phyloP scores from a whole-genome alignment of 2,329 filamentous ascomycete genomes.

The Pseudogymnoascus sp. region DNA sequence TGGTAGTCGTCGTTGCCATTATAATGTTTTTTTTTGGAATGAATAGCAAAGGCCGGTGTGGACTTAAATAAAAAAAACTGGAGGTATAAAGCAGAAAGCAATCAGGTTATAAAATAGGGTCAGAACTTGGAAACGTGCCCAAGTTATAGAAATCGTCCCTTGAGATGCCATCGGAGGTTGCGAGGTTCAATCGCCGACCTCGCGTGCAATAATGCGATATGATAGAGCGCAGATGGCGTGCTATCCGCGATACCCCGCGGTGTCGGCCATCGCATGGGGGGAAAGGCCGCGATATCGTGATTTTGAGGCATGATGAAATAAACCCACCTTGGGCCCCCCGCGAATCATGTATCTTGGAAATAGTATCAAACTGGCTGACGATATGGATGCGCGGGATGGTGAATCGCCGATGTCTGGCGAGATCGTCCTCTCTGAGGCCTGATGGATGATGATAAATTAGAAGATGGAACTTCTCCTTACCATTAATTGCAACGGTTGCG shows the following conservation, averaged over 20 bases:
- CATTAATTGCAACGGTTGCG: not conserved
- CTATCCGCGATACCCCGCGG: not conserved
- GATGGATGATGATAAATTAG: not conserved
- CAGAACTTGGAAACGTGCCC: not conserved
- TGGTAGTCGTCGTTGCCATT: not conserved
- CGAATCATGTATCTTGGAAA: not conserved
- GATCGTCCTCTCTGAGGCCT: not conserved
- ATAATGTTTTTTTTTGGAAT: not conserved
- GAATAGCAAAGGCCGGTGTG: not conserved
- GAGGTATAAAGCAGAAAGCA: not conserved
- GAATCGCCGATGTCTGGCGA: not conserved
- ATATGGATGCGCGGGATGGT: constrained; percentile 2
- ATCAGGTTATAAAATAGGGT: not conserved
- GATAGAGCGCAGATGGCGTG: not conserved
- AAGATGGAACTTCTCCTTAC: not conserved
- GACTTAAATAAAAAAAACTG: not conserved
- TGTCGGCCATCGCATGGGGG: not conserved
- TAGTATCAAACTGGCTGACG: not conserved
- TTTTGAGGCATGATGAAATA: not conserved
- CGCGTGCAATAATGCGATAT: not conserved
- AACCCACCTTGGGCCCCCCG: not conserved
- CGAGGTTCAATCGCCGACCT: not conserved
- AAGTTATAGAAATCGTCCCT: not conserved
- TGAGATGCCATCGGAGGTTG: not conserved
- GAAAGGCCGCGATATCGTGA: constrained; percentile 1